Conservation (phyloP, 139 green algal genomes). For the Tetraselmis chui region DNA sequence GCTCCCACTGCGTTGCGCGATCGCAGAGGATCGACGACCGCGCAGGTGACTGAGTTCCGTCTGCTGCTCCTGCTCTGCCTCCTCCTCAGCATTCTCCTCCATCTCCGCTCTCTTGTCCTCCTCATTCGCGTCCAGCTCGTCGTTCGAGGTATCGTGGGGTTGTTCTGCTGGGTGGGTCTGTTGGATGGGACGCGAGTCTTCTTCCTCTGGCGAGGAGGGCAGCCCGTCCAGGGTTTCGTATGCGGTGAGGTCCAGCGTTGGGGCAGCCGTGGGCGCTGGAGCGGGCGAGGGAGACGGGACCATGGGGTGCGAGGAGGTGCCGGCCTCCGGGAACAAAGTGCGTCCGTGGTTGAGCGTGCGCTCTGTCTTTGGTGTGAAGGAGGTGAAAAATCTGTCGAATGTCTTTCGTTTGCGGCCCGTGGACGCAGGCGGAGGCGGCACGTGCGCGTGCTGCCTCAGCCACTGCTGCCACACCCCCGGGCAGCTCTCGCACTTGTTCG, state of each 20-base stretch:
- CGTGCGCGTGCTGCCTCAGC: neutral
- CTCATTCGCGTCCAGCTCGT: neutral
- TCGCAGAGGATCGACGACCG: no score
- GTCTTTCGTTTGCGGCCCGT: neutral
- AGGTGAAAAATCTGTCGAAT: neutral
- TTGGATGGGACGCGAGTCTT: neutral
- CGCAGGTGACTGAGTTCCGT: no score
- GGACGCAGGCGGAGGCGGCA: neutral
- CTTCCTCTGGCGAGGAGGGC: no score
- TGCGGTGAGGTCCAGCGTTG: neutral
- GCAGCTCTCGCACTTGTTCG: neutral
- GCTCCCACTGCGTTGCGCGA: no score
- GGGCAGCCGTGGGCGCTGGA: neutral
- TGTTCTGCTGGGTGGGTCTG: neutral
- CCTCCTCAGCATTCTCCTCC: no score
- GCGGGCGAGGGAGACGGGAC: no score
- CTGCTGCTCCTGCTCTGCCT: no score
- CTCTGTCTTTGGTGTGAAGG: neutral
- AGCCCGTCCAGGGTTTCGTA: neutral
- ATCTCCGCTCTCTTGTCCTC: no score
- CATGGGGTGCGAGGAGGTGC: neutral
- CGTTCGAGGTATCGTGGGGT: neutral
- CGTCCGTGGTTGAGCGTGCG: neutral
- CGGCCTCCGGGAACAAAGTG: neutral
- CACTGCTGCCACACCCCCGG: neutral